A percentile compares a stretch with the other conserved stretches of the same genome.
phyloP scores from a whole-genome alignment of 164 flowering plant species.

The Aristolochia fimbriata region DNA sequence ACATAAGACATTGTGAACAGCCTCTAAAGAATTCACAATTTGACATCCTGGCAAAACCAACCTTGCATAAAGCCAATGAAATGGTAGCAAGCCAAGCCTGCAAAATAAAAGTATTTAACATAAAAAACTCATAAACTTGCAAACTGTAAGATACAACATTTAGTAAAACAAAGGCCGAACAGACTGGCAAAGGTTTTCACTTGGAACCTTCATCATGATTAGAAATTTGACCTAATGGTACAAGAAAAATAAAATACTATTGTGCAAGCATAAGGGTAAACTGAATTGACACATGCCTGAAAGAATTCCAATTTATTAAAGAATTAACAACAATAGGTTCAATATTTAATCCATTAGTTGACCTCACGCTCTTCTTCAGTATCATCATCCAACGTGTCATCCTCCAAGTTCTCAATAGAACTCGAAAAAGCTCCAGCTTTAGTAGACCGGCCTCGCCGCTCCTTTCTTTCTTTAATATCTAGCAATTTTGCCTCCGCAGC shows the following conservation, averaged over 20 bases:
- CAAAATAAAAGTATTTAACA: constrained; percentile 6
- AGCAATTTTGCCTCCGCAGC: constrained; percentile 79
- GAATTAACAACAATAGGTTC: too few relatives aligned
- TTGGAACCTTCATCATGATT: too few relatives aligned
- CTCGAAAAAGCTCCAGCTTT: constrained; percentile 80
- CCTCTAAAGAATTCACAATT: neutral
- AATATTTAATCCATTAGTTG: constrained; percentile 11
- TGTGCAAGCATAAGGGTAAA: too few relatives aligned
- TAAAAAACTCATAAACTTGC: neutral
- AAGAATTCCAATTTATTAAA: too few relatives aligned
- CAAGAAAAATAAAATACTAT: too few relatives aligned
- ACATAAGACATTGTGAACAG: neutral
- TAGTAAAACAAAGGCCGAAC: neutral
- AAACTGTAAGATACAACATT: neutral
- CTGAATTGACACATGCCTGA: too few relatives aligned
- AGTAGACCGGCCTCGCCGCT: constrained; percentile 79
- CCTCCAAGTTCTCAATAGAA: constrained; percentile 81
- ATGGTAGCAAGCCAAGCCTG: constrained; percentile 94
- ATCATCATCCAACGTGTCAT: constrained; percentile 77
- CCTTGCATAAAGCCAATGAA: constrained; percentile 87
- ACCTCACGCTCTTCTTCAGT: constrained; percentile 99
- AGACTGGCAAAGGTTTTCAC: neutral
- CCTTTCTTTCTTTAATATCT: constrained; percentile 82
- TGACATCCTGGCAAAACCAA: constrained; percentile 17
- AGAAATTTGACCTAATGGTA: too few relatives aligned